Percentiles rank a stretch among this genome's conserved stretches.
Conservation (phyloP, 2,329 filamentous ascomycete genomes). For the Hymenoscyphus repandus region DNA sequence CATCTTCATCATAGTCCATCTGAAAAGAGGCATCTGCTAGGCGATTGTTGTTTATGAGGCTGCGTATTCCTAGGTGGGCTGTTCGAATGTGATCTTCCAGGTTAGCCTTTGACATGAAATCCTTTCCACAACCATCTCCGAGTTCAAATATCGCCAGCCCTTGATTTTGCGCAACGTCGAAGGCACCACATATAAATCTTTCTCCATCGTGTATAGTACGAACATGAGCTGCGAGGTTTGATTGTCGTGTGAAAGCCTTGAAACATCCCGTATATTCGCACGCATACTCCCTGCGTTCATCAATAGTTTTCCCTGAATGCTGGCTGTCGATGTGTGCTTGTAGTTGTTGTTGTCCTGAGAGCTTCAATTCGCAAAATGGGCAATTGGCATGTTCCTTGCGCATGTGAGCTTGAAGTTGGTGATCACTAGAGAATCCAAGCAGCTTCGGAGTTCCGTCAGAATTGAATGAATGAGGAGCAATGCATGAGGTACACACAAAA, state of each 20-base stretch:
- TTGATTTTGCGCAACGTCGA: conserved; percentile 51
- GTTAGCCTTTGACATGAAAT: conserved; percentile 70
- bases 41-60: conserved; percentile 34
- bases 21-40: conserved; percentile 33
- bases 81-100: conserved; percentile 82
- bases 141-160: conserved; percentile 61
- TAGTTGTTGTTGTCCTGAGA: conserved; percentile 60
- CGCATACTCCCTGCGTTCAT: conserved; percentile 58
- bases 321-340: conserved; percentile 73
- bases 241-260: conserved; percentile 73
- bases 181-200: conserved; percentile 73
- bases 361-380: conserved; percentile 65
- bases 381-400: conserved; percentile 70
- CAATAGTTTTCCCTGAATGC: conserved; percentile 59
- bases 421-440: conserved; percentile 65
- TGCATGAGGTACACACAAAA: conserved; percentile 76
- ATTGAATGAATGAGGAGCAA: conserved; percentile 28
- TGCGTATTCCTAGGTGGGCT: conserved; percentile 64
- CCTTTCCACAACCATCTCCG: conserved; percentile 65
- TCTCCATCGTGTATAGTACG: conserved; percentile 71
- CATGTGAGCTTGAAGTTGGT: conserved; percentile 68
- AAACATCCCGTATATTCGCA: conserved; percentile 66
- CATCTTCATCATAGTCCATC: background rate
- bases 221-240: conserved; percentile 79
- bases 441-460: conserved; percentile 37